Conservation (phyloP, 257 asterid genomes). For the Solanum acaule region DNA sequence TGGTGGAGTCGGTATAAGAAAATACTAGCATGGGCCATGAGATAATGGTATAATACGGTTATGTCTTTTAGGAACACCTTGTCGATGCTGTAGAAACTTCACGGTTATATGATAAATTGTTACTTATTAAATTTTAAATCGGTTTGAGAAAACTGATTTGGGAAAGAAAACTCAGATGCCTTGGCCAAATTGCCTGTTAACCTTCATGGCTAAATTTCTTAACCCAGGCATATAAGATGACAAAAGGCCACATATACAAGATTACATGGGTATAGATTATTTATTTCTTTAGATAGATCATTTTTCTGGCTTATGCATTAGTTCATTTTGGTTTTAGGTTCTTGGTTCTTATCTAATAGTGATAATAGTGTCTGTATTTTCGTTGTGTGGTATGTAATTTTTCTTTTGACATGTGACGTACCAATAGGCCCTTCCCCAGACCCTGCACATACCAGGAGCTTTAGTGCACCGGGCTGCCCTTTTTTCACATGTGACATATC, state of each 20-base stretch:
- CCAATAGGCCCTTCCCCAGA: not conserved
- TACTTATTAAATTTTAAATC: not conserved
- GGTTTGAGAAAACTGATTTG: not conserved
- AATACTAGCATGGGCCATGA: not conserved
- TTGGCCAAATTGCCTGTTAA: not conserved
- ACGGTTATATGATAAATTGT: not conserved
- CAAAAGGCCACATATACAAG: not conserved
- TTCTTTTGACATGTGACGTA: not conserved
- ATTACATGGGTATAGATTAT: not conserved
- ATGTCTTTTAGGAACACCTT: not conserved
- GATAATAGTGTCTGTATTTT: not conserved
- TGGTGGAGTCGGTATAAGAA: not conserved
- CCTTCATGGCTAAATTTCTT: not conserved
- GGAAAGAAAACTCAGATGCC: not conserved
- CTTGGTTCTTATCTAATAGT: not conserved
- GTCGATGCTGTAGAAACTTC: not conserved
- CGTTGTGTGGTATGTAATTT: not conserved
- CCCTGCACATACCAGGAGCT: not conserved
- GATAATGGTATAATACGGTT: not conserved
- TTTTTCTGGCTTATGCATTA: not conserved
- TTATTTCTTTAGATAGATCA: not conserved
- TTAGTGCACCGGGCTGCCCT: not conserved
- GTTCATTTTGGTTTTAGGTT: not conserved
- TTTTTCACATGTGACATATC: not conserved
- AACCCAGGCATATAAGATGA: not conserved